A percentile compares a stretch with the other conserved stretches of the same genome.
Conservation (phyloP, 768 basidiomycete species). For the Amyloporia xantha region DNA sequence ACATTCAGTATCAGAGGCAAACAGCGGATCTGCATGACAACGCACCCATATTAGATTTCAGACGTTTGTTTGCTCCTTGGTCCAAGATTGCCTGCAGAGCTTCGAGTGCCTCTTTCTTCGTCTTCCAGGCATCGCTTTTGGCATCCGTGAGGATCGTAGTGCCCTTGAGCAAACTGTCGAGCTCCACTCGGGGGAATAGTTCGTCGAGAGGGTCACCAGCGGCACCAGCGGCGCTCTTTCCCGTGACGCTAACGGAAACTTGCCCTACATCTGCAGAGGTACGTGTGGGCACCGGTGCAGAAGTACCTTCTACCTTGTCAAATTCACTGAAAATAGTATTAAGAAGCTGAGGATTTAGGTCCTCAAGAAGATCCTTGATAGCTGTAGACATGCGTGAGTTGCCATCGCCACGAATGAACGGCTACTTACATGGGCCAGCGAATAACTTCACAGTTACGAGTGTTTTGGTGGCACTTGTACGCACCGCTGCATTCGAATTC, state of each 20-base stretch:
- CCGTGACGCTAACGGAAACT: conserved; percentile 35
- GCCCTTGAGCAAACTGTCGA: conserved; percentile 79
- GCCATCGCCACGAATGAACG: not conserved
- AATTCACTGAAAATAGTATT: conserved; percentile 89
- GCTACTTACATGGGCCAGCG: conserved; percentile 71
- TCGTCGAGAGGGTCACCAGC: conserved; percentile 79
- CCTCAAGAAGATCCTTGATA: conserved; percentile 88
- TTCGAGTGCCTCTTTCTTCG: conserved; percentile 92
- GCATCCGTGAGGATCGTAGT: conserved; percentile 77
- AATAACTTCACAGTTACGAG: conserved; percentile 89
- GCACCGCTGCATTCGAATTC: conserved; percentile 91
- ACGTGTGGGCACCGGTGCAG: conserved; percentile 73
- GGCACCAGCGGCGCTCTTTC: conserved; percentile 30
- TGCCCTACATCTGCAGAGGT: conserved; percentile 68
- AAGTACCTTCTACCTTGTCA: conserved; percentile 78
- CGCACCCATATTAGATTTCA: conserved; percentile 87
- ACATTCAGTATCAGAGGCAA: not conserved
- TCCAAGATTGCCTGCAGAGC: conserved; percentile 76
- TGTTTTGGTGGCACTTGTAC: conserved; percentile 89
- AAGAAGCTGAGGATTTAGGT: conserved; percentile 89
- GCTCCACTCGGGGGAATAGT: conserved; percentile 90
- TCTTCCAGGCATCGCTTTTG: conserved; percentile 95
- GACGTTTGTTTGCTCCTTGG: conserved; percentile 84
- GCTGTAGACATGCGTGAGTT: conserved; percentile 36
- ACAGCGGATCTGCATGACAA: conserved; percentile 1